Percentiles rank a stretch among this genome's conserved stretches.
These are phyloP conservation scores for Aristolochia californica DNA, from an alignment of 164 flowering plant species.

Conservation along the genomic window DNA sequence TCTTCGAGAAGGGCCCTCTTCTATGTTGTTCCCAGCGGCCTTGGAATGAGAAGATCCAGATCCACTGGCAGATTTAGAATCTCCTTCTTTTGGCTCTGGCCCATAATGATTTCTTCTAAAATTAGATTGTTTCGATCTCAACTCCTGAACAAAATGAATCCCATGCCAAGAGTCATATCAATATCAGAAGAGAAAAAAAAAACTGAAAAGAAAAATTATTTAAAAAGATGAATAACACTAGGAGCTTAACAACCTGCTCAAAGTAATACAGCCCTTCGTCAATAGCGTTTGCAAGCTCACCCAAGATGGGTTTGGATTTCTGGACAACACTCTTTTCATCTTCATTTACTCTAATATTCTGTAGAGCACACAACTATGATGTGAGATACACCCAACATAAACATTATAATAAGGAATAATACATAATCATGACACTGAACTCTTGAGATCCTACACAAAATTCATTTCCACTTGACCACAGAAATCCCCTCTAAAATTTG, in stretches of 20 bases:
- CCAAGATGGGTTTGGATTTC: conserved; percentile 45
- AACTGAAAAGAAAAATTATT: not conserved
- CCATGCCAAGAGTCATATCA: not conserved
- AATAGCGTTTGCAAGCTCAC: conserved; percentile 76
- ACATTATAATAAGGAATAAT: too few relatives aligned
- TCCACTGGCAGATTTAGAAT: conserved; percentile 20
- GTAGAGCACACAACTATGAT: conserved; percentile 12
- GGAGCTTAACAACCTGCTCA: conserved; percentile 56
- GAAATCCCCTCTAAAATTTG: too few relatives aligned
- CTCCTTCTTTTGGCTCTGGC: conserved; percentile 35
- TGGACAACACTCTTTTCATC: conserved; percentile 25
- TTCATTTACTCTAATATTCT: conserved; percentile 37
- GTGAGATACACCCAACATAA: too few relatives aligned
- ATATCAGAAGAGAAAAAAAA: not conserved
- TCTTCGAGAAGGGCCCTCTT: conserved; percentile 45
- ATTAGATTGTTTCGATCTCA: conserved; percentile 37
- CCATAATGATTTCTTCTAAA: conserved; percentile 22
- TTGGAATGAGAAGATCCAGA: conserved; percentile 26
- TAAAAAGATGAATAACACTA: not conserved
- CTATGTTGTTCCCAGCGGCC: conserved; percentile 21
- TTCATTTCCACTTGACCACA: too few relatives aligned
- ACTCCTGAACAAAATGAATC: conserved; percentile 36
- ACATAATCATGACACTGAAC: too few relatives aligned
- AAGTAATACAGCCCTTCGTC: conserved; percentile 84
- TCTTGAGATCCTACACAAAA: too few relatives aligned